Evolutionary conservation across 2,329 filamentous ascomycete species (phyloP), one percentile per base, ranked within the genome.

Genomic region (Xylaria polymorpha): DNA sequence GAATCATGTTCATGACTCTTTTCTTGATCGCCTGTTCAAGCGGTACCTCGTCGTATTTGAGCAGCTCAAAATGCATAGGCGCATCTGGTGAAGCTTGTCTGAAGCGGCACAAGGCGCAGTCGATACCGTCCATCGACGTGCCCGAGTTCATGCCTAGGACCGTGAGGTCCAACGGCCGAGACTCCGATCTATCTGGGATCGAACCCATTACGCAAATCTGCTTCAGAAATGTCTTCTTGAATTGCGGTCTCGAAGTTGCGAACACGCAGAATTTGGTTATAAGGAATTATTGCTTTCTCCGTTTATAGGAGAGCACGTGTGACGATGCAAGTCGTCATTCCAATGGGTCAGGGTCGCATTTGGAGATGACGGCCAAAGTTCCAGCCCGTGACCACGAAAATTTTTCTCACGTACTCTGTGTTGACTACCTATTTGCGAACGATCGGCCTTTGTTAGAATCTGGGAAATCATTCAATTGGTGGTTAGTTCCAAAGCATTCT

Each of bases 21-120:
- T 84, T 85, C 77, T 88, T 89, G 77, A 89, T 84, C 7, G 75
- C 79, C 35, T 80, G 82, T 35, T 86, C 83, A 18, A 90, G 78
- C 0, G 85, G 83, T n/a, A 87, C 81, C 71, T 89, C 86, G 57
- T 83, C 85, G 75, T 88, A 88, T 77, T 86, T 78, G n/a, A 88
- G 79, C 5, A 90, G 79, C 73, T 86, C 82, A 70, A 90, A 86
- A 72, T 86, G 83, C 82, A 90, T 84, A 2, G 85, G 82, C 5
- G 81, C 79, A 7, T 83, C 79, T 0, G 86, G 86, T 7, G 82
- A 81, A 20, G 82, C 81, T 74, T 90, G 87, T 56, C 79, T 80
- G 75, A 89, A 90, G 61, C 79, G 85, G 72, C 87, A 88, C 9
- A 89, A 80, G 1, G 85, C 87, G 72, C 86, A 88, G 75, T 89